Evolutionary conservation across 2,329 filamentous ascomycete genomes (phyloP).

Genomic region (Aureobasidium leucospermi): DNA sequence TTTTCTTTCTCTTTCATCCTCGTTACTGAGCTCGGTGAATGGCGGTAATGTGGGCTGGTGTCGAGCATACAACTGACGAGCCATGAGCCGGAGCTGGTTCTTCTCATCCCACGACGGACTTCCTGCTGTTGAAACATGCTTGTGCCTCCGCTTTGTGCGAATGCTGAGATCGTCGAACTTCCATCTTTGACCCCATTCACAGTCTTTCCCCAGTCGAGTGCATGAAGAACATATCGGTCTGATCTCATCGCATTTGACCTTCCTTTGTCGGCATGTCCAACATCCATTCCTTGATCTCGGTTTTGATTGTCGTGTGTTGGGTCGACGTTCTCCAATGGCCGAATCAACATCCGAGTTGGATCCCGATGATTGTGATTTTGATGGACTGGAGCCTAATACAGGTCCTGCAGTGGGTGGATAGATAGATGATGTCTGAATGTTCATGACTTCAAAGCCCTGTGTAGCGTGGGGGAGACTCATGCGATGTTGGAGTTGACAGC

Average conservation of each 20-base stretch:
- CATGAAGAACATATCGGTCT: conserved; percentile 51
- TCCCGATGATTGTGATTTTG: conserved; percentile 2
- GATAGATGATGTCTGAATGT: background rate
- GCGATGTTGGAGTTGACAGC: background rate
- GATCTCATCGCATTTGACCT: conserved; percentile 50
- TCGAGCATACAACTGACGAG: conserved; percentile 3
- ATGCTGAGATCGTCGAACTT: conserved; percentile 30
- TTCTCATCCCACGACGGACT: conserved; percentile 53
- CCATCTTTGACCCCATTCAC: conserved; percentile 50
- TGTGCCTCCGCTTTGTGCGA: conserved; percentile 24
- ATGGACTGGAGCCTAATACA: background rate
- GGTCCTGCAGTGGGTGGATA: background rate
- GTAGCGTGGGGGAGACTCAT: background rate
- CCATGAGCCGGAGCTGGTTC: conserved; percentile 33
- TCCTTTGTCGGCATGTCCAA: conserved; percentile 9
- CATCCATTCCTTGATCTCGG: conserved; percentile 10
- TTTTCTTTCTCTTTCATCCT: conserved; percentile 52
- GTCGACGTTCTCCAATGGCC: conserved; percentile 7
- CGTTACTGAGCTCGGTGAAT: conserved; percentile 44
- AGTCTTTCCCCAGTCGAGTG: conserved; percentile 46
- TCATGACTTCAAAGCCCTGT: background rate
- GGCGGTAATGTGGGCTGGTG: conserved; percentile 38
- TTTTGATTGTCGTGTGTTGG: conserved; percentile 4
- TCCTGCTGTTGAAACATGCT: conserved; percentile 41
- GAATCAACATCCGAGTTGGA: conserved; percentile 9